These are phyloP conservation scores for Thraustochytrium striatum DNA, from an alignment of 352 stramenopile genomes.

Conservation along the genomic window DNA sequence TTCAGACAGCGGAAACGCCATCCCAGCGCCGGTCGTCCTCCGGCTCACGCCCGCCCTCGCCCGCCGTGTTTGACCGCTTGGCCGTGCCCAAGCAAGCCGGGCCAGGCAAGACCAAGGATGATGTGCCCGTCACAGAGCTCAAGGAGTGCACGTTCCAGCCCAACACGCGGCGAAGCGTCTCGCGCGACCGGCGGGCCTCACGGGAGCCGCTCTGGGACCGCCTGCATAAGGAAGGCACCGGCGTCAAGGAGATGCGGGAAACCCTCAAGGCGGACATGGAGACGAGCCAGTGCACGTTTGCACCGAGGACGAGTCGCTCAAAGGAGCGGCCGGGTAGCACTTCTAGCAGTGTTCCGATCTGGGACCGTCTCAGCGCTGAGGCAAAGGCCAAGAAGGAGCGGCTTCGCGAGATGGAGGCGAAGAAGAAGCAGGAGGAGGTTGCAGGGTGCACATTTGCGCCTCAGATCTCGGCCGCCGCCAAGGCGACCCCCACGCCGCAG, in stretches of 20 bases:
- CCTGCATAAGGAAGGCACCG: background rate
- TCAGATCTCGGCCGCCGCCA: background rate
- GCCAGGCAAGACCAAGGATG: background rate
- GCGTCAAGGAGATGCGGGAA: background rate
- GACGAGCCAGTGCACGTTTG: slow-evolving; percentile 9
- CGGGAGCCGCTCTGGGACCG: background rate
- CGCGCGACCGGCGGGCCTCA: background rate
- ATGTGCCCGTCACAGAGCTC: slow-evolving; percentile 20
- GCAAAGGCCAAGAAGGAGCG: slow-evolving; percentile 3
- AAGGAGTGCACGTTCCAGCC: slow-evolving; percentile 42
- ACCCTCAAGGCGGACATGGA: background rate
- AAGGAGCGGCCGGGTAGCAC: background rate
- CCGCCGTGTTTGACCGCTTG: slow-evolving; percentile 16
- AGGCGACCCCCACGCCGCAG: background rate
- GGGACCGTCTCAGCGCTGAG: slow-evolving; percentile 26
- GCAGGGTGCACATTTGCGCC: slow-evolving; percentile 30
- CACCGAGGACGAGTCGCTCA: background rate
- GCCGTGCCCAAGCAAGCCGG: background rate
- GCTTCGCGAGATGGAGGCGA: background rate
- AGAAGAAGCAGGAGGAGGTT: background rate
- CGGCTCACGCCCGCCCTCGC: background rate
- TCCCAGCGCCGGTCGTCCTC: background rate
- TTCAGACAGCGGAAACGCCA: background rate
- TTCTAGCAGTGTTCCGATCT: background rate
- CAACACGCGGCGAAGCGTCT: background rate